phyloP scores from a whole-genome alignment of 179 eudicot genomes.

The Kewa caespitosa region DNA sequence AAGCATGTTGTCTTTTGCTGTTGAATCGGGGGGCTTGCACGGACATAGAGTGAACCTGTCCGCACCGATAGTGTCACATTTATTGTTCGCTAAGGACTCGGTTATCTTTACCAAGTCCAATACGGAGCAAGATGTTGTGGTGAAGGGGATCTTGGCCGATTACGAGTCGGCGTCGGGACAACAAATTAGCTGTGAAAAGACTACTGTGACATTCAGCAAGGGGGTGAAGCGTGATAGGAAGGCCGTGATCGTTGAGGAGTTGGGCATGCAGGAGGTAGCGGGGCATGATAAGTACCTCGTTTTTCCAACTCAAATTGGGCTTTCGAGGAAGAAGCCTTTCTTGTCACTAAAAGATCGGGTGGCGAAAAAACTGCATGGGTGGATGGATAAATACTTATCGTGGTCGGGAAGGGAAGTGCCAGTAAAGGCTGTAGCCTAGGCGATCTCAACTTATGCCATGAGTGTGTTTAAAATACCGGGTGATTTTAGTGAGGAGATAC shows the following conservation, averaged over 20 bases:
- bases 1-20: not conserved
- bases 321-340: not conserved
- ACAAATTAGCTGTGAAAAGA: too few relatives aligned
- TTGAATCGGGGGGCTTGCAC: not conserved
- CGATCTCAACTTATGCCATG: not conserved
- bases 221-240: too few relatives aligned
- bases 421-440: not conserved
- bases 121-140: too few relatives aligned
- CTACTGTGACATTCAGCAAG: too few relatives aligned
- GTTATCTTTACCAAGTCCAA: too few relatives aligned
- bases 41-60: too few relatives aligned
- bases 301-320: not conserved
- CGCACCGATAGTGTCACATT: too few relatives aligned
- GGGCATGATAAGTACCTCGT: not conserved
- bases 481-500: not conserved
- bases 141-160: not conserved
- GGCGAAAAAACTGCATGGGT: not conserved
- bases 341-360: not conserved
- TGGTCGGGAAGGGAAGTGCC: slow-evolving; percentile 6
- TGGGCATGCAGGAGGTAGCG: not conserved
- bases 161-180: too few relatives aligned
- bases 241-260: not conserved
- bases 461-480: not conserved
- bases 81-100: too few relatives aligned
- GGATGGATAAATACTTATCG: not conserved